Conservation (phyloP, 192 early-diverging fungal species). For the Backusella macrospora region DNA sequence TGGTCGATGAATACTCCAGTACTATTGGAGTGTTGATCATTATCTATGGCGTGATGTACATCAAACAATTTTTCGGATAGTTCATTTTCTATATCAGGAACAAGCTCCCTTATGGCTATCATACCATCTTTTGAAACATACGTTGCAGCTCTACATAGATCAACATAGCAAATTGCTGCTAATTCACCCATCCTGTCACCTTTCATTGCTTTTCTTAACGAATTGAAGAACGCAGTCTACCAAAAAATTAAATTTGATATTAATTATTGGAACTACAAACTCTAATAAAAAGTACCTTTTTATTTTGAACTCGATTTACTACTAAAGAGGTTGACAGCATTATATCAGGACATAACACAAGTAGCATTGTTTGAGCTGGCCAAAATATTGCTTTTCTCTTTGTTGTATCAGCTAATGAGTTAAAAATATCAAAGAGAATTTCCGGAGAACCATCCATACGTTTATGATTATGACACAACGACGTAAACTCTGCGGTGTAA, state of each 20-base stretch:
- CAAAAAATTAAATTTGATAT: neutral
- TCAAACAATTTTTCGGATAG: constrained; percentile 73
- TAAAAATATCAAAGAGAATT: constrained; percentile 71
- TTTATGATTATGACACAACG: constrained; percentile 60
- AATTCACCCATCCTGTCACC: constrained; percentile 62
- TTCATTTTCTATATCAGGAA: constrained; percentile 74
- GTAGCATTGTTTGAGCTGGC: constrained; percentile 84
- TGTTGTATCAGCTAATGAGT: constrained; percentile 57
- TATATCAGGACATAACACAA: constrained; percentile 87
- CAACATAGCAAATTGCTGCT: constrained; percentile 70
- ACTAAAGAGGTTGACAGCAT: constrained; percentile 57
- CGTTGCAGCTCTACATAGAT: constrained; percentile 69
- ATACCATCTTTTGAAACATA: constrained; percentile 65
- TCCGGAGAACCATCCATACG: constrained; percentile 71
- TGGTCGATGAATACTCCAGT: constrained; percentile 67
- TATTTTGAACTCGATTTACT: constrained; percentile 24
- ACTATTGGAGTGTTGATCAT: constrained; percentile 22
- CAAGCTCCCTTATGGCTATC: constrained; percentile 57
- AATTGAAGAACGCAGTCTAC: constrained; percentile 55
- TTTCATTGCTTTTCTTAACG: constrained; percentile 54
- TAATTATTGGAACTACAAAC: neutral
- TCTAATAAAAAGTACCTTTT: constrained; percentile 7
- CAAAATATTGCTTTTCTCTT: constrained; percentile 74
- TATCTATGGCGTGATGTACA: constrained; percentile 35
- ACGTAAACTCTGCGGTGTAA: constrained; percentile 78